Conservation (phyloP, 305 asterid genomes). For the Striga hermonthica region DNA sequence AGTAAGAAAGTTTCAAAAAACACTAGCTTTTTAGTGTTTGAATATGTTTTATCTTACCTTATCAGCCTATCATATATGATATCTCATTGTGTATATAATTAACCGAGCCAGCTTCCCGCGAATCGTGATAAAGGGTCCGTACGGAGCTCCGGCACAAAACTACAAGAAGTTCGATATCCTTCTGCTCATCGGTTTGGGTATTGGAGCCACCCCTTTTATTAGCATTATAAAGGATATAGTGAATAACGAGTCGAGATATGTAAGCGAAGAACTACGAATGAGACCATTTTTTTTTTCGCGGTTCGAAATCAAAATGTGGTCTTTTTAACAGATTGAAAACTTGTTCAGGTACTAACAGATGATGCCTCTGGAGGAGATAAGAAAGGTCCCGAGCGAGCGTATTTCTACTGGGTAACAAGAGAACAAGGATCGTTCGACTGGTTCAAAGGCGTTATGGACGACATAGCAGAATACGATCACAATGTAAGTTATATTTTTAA, state of each 20-base stretch:
- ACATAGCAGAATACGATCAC: slow-evolving; percentile 73
- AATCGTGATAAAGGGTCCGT: slow-evolving; percentile 76
- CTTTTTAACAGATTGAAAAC: slow-evolving; percentile 17
- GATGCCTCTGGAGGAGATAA: slow-evolving; percentile 31
- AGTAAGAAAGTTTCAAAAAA: slow-evolving; percentile 38
- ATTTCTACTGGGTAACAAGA: slow-evolving; percentile 90
- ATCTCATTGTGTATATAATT: neutral
- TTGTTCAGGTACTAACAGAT: slow-evolving; percentile 35
- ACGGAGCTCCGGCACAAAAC: slow-evolving; percentile 94
- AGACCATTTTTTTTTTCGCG: neutral
- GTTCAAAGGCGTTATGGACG: slow-evolving; percentile 98
- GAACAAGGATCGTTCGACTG: slow-evolving; percentile 96
- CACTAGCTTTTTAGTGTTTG: neutral
- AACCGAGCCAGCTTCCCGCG: slow-evolving; percentile 59
- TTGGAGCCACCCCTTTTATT: slow-evolving; percentile 93
- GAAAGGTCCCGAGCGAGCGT: slow-evolving; percentile 76
- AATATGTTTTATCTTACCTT: neutral
- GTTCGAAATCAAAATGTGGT: too few relatives aligned
- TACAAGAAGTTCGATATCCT: slow-evolving; percentile 83
- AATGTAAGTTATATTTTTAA: slow-evolving; percentile 44
- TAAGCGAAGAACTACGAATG: slow-evolving; percentile 34
- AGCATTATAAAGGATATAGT: slow-evolving; percentile 83
- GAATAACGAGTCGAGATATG: slow-evolving; percentile 44
- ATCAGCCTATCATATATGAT: neutral
- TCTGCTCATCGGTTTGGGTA: slow-evolving; percentile 80